Base-by-base conservation (phyloP, 257 asterid genomes). In the Petrea volubilis region DNA sequence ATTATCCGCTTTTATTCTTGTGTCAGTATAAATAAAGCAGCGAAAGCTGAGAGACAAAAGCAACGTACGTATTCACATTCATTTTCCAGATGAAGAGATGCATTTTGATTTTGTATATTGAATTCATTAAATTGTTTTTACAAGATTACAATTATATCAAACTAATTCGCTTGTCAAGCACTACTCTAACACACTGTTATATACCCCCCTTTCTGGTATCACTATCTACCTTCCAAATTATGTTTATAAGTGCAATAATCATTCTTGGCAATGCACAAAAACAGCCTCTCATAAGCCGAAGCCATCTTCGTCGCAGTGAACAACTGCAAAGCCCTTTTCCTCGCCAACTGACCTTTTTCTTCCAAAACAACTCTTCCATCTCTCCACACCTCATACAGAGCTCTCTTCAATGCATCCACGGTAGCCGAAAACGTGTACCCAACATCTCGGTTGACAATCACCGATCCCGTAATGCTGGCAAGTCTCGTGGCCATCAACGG, bases 221-320 rank as follows among this genome's bases (percentile, higher is more conserved):
- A 38, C 43, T 8, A 38, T 3, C 11, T 44, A 15, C 25, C 18
- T 2, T 12, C 24, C 55, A 11, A 59, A 41, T 51, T 56, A 56
- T 55, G 43, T 47, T 61, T 76, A 74, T 71, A 77, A 38, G 18
- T 64, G 74, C 77, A 71, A 64, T 77, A 49, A 58, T 12, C 52
- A 34, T 33, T 70, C 27, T 68, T 64, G 23, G 91, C 82, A n/a
- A 90, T 83, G 63, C 97, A 90, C 64, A 88, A 76, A 76, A 90
- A 88, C 8, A 90, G 75, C 71, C 88, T 86, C 70, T 90, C 97
- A 50, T 90, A 90, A 2, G 97, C 97, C n/a, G 86, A 83, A 20
- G 85, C 91, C 97, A 90, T 90, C 74, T 80, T 90, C 31, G 82
- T 77, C 50, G 93, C 96, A 25, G 90, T 81, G 50, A 86, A 90